Conservation (phyloP, 1,284 basidiomycete species). For the Sporisorium iseilematis-ciliati region DNA sequence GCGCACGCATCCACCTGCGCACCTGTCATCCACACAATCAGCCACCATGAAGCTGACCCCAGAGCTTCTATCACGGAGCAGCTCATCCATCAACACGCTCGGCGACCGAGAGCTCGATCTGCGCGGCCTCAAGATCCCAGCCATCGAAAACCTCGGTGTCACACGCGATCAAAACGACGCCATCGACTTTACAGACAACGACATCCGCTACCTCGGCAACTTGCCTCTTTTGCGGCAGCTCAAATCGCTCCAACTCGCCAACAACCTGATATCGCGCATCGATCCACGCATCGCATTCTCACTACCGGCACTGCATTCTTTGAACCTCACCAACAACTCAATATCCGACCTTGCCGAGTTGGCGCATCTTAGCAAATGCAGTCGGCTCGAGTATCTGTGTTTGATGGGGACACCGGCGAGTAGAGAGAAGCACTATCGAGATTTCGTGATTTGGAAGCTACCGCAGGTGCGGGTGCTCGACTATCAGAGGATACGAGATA, state of each 20-base stretch:
- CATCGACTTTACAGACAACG: conserved; percentile 96
- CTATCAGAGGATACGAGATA: conserved; percentile 94
- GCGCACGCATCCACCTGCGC: neutral
- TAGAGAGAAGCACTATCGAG: conserved; percentile 95
- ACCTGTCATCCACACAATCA: neutral
- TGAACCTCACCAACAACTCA: conserved; percentile 71
- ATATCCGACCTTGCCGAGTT: conserved; percentile 83
- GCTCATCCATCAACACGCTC: conserved; percentile 85
- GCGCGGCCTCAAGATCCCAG: conserved; percentile 85
- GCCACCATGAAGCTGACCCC: conserved; percentile 86
- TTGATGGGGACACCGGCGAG: conserved; percentile 90
- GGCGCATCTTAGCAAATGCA: conserved; percentile 83
- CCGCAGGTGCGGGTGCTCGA: conserved; percentile 87
- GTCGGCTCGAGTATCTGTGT: conserved; percentile 82
- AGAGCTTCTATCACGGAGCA: conserved; percentile 83
- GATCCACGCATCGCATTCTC: conserved; percentile 84
- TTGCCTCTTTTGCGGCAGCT: conserved; percentile 84
- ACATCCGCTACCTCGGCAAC: conserved; percentile 87
- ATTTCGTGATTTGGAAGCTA: conserved; percentile 78
- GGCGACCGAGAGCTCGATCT: conserved; percentile 87
- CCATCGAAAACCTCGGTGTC: conserved; percentile 99
- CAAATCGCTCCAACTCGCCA: conserved; percentile 82
- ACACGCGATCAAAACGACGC: conserved; percentile 95
- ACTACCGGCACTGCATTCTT: conserved; percentile 83
- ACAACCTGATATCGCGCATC: conserved; percentile 86